Percentiles rank a stretch among this genome's conserved stretches.
Conservation (phyloP, 2,329 filamentous ascomycete genomes). For the Aureobasidium lini region DNA sequence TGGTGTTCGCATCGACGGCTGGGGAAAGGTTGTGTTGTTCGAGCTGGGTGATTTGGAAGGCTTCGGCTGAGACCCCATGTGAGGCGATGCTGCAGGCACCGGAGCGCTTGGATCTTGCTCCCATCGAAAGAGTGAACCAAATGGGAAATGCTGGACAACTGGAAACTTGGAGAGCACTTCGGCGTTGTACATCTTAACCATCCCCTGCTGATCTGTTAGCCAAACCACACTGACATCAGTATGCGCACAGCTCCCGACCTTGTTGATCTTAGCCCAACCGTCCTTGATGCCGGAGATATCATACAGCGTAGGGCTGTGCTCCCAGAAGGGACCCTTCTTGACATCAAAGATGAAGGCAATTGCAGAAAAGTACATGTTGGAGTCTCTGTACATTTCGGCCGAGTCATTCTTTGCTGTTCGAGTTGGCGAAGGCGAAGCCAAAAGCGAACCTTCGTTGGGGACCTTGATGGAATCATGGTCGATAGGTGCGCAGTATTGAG, state of each 20-base stretch:
- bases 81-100: slow-evolving; percentile 19
- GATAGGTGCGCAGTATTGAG: slow-evolving; percentile 64
- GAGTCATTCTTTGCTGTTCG: slow-evolving; percentile 48
- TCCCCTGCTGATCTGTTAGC: slow-evolving; percentile 51
- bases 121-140: slow-evolving; percentile 44
- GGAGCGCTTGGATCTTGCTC: slow-evolving; percentile 36
- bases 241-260: slow-evolving; percentile 24
- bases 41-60: neutral
- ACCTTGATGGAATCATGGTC: slow-evolving; percentile 36
- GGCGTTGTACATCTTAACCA: slow-evolving; percentile 99
- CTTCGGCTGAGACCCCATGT: slow-evolving; percentile 25
- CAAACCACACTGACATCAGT: neutral
- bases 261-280: slow-evolving; percentile 97
- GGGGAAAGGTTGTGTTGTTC: slow-evolving; percentile 6
- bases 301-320: slow-evolving; percentile 85
- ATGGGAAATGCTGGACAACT: slow-evolving; percentile 83
- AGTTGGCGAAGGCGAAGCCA: slow-evolving; percentile 58
- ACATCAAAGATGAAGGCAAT: slow-evolving; percentile 97
- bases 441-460: slow-evolving; percentile 70
- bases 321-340: slow-evolving; percentile 92
- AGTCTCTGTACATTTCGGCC: slow-evolving; percentile 34
- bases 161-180: slow-evolving; percentile 96
- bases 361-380: slow-evolving; percentile 81
- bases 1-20: slow-evolving; percentile 18
- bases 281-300: slow-evolving; percentile 84